Base-by-base conservation (phyloP, 495 filamentous ascomycete genomes). In the Neurospora sp. region DNA sequence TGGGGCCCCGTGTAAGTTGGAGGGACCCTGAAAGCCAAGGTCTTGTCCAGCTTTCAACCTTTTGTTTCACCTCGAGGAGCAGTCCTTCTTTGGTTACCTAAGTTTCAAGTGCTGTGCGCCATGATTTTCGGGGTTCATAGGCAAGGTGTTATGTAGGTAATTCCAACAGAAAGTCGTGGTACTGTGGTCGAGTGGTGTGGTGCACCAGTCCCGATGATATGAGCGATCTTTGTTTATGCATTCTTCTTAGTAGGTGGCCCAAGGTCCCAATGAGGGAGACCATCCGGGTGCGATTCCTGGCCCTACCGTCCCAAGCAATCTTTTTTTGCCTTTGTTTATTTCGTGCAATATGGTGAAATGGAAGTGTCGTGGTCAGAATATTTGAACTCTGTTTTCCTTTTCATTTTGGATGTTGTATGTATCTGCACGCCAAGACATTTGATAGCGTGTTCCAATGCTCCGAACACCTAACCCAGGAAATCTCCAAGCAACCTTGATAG, bases 401-500 rank as follows among this genome's bases (percentile, higher is more conserved):
- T 44, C 42, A 44, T 44, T 44, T 44, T n/a, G 18, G 2, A 44
- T n/a, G 18, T 9, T 44, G 42, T n/a, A n/a, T 27, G 27, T 27
- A 27, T 27, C 54, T 62, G 6, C 7, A 35, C 54, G 54, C 54
- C 54, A 66, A 66, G 54, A 66, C 27, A 66, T 66, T 9, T 18
- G 31, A 66, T 16, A 37, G 14, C 27, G 27, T 27, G 27, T 27
- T 27, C 27, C 27, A 27, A 27, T n/a, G 27, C 54, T 66, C 54
- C 6, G 23, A 16, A 66, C 7, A 35, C 27, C 54, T 66, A 31
- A 66, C 54, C 73, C 72, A 72, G 76, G 73, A 75, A 77, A 75
- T 78, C 72, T 78, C 73, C 77, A 77, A 77, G 75, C 66, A 70
- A 72, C 74, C 40, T 66, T 66, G 3, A 35, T 66, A 66, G 14